Evolutionary conservation across 176 grass and related monocot species (phyloP).

Genomic region (Rhynchospora pubera): DNA sequence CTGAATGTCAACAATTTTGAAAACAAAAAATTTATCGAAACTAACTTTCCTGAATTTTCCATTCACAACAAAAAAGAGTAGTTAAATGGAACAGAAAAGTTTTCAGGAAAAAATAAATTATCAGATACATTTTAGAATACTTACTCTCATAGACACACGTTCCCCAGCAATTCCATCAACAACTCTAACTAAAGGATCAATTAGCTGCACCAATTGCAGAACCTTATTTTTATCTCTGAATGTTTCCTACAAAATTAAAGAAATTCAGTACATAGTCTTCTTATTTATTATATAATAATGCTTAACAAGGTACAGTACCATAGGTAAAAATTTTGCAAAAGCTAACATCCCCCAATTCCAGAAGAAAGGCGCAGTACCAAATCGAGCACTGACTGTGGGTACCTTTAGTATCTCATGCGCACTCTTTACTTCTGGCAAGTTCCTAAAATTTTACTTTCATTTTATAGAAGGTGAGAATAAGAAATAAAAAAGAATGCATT

Average conservation of each 20-base stretch:
- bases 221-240: slow-evolving; percentile 78
- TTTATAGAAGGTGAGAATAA: slow-evolving; percentile 4
- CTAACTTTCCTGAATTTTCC: background rate
- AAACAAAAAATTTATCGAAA: background rate
- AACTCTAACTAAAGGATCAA: slow-evolving; percentile 64
- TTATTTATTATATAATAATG: background rate
- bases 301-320: slow-evolving; percentile 35
- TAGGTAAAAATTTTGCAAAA: slow-evolving; percentile 62
- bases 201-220: slow-evolving; percentile 37
- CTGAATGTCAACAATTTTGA: background rate
- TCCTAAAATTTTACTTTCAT: slow-evolving; percentile 44
- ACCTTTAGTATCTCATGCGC: slow-evolving; percentile 72
- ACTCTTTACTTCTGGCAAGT: slow-evolving; percentile 91
- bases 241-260: slow-evolving; percentile 42
- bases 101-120: background rate
- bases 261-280: background rate
- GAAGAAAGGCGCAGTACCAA: slow-evolving; percentile 89
- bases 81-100: background rate
- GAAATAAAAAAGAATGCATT: background rate
- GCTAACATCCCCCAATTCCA: slow-evolving; percentile 99
- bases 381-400: slow-evolving; percentile 87
- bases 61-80: background rate
- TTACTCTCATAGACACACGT: slow-evolving; percentile 75
- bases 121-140: background rate
- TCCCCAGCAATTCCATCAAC: slow-evolving; percentile 79